Percentiles rank a stretch among this genome's conserved stretches.
phyloP scores from a whole-genome alignment of 2,329 filamentous ascomycete genomes.

The Zasmidium citrigriseum region DNA sequence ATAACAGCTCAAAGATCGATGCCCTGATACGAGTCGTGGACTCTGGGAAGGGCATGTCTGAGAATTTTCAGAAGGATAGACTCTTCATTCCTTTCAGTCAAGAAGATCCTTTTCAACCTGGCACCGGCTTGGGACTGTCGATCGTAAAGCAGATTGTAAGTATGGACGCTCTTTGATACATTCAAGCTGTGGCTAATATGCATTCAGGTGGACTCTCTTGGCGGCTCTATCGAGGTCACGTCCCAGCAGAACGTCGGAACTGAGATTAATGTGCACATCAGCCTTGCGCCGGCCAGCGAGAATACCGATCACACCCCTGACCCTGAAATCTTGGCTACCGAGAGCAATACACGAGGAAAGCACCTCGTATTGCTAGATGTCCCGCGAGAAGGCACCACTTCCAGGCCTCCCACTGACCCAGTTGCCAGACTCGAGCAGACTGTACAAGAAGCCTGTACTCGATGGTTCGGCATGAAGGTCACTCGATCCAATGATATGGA shows the following conservation, averaged over 20 bases:
- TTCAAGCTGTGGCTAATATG: too few relatives aligned
- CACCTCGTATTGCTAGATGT: constrained; percentile 25
- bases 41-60: constrained; percentile 38
- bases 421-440: constrained; percentile 23
- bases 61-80: constrained; percentile 31
- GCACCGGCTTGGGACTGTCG: constrained; percentile 38
- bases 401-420: constrained; percentile 9
- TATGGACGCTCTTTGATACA: too few relatives aligned
- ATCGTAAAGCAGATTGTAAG: constrained; percentile 54
- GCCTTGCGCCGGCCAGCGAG: constrained; percentile 1
- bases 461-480: constrained; percentile 27
- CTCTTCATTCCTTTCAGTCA: constrained; percentile 38
- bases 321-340: constrained; percentile 1
- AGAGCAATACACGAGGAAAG: constrained; percentile 15
- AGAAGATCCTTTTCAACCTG: constrained; percentile 34
- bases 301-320: not conserved
- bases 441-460: constrained; percentile 19
- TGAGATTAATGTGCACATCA: constrained; percentile 24
- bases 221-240: constrained; percentile 59
- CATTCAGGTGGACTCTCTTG: constrained; percentile 56
- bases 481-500: constrained; percentile 16
- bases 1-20: constrained; percentile 13
- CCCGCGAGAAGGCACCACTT: not conserved
- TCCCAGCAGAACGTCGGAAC: constrained; percentile 44
- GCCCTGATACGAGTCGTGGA: constrained; percentile 28